A percentile compares a stretch with the other conserved stretches of the same genome.
Evolutionary conservation across 2,329 filamentous ascomycete genomes (phyloP).

Genomic region (Botrytis fragariae): DNA sequence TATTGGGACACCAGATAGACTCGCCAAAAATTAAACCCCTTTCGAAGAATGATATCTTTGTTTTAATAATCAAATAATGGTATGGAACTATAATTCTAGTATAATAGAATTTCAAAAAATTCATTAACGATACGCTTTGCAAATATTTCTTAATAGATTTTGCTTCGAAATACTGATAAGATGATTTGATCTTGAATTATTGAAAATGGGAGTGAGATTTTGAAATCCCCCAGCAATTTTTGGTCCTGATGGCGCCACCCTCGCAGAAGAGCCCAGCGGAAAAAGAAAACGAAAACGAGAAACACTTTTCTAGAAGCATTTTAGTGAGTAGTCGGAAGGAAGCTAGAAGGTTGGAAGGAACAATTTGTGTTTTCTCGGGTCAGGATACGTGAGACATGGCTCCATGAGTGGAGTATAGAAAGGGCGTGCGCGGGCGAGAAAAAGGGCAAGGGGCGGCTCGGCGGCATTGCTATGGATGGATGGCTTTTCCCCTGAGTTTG

Average conservation of each 20-base stretch:
- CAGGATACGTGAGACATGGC: neutral
- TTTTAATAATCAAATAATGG: neutral
- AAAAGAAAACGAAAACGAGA: neutral
- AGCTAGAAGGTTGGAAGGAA: constrained; percentile 13
- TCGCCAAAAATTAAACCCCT: neutral
- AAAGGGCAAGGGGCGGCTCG: constrained; percentile 5
- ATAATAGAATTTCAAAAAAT: neutral
- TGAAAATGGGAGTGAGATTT: no score
- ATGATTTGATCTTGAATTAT: no score
- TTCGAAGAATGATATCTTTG: neutral
- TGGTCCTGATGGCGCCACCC: neutral
- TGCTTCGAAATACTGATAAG: neutral
- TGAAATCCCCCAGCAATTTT: neutral
- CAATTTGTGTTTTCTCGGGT: neutral
- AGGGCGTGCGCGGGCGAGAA: neutral
- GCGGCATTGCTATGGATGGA: neutral
- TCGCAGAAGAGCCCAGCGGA: neutral
- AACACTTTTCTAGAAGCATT: constrained; percentile 2
- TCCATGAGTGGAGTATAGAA: neutral
- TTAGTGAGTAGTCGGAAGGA: neutral
- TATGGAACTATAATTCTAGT: neutral
- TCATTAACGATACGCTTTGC: neutral
- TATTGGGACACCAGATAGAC: neutral
- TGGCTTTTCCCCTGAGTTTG: constrained; percentile 1
- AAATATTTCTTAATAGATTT: neutral